Conservation (phyloP, 139 green algal genomes). For the Closterium sp. region DNA sequence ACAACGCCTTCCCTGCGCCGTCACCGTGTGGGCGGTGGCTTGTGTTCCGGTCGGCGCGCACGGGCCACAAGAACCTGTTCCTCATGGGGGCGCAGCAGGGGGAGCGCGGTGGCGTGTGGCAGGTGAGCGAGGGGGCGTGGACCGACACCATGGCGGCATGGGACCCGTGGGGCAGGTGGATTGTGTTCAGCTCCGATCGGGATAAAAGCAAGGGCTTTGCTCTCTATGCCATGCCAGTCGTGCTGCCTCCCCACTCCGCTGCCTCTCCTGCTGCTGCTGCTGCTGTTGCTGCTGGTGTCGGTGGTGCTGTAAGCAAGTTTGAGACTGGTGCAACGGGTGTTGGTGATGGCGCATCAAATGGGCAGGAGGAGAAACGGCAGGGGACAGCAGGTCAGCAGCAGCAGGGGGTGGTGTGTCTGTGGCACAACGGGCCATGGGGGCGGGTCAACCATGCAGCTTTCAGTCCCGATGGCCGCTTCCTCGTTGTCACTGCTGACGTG, state of each 20-base stretch:
- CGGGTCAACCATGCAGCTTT: conserved; percentile 1
- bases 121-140: conserved; percentile 14
- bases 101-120: conserved; percentile 4
- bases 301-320: too few species aligned
- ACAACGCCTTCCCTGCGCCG: conserved; percentile 31
- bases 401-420: background rate
- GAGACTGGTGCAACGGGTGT: too few species aligned
- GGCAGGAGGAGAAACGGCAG: background rate
- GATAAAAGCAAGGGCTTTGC: background rate
- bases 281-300: too few species aligned
- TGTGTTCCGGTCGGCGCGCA: conserved; percentile 23
- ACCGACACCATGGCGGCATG: conserved; percentile 26
- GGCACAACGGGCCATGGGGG: background rate
- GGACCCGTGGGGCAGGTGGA: conserved; percentile 15
- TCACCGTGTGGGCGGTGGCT: conserved; percentile 3
- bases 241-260: too few species aligned
- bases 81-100: conserved; percentile 16
- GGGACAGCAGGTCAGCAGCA: background rate
- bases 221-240: conserved; percentile 4
- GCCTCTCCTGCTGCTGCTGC: too few species aligned
- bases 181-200: conserved; percentile 26
- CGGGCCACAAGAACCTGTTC: conserved; percentile 37
- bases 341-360: too few species aligned
- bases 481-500: conserved; percentile 9
- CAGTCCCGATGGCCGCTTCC: background rate